phyloP scores from a whole-genome alignment of 1,139 yeast species.

The Pichia sp. region DNA sequence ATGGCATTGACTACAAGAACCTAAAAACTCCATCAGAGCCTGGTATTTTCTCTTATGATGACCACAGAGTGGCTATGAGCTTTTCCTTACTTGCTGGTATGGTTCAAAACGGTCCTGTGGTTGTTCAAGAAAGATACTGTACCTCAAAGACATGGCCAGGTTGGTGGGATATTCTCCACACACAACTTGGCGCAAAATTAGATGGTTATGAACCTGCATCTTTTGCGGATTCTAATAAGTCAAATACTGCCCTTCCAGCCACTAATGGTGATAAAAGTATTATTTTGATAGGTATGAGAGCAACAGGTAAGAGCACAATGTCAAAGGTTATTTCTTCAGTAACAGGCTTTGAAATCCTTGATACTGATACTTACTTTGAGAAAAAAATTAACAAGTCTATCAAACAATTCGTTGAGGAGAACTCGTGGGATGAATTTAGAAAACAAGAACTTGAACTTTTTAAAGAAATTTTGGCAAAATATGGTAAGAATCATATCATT shows the following conservation, averaged over 20 bases:
- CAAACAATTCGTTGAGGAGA: slow-evolving; percentile 53
- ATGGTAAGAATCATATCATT: slow-evolving; percentile 56
- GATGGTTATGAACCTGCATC: slow-evolving; percentile 56
- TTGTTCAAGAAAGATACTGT: slow-evolving; percentile 80
- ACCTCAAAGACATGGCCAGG: slow-evolving; percentile 99
- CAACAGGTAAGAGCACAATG: slow-evolving; percentile 90
- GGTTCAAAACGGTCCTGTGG: slow-evolving; percentile 44
- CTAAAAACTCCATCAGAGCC: slow-evolving; percentile 47
- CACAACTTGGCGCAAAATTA: slow-evolving; percentile 54
- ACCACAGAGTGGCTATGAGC: slow-evolving; percentile 98
- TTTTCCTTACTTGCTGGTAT: slow-evolving; percentile 75
- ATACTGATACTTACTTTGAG: slow-evolving; percentile 71
- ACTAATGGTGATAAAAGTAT: slow-evolving; percentile 49
- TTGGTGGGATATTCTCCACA: slow-evolving; percentile 94
- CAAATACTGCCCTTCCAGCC: slow-evolving; percentile 9
- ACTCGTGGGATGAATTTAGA: slow-evolving; percentile 89
- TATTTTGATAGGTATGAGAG: slow-evolving; percentile 94
- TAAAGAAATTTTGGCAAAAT: slow-evolving; percentile 39
- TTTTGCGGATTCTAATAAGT: slow-evolving; percentile 12
- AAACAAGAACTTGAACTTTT: slow-evolving; percentile 56
- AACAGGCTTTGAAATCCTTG: slow-evolving; percentile 67
- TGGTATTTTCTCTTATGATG: slow-evolving; percentile 80
- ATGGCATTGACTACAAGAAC: slow-evolving; percentile 48
- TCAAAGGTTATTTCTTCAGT: slow-evolving; percentile 73
- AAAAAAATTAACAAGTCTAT: slow-evolving; percentile 47